Base-by-base conservation (phyloP, 2,329 filamentous ascomycete genomes). In the Colletotrichum chrysophilum region DNA sequence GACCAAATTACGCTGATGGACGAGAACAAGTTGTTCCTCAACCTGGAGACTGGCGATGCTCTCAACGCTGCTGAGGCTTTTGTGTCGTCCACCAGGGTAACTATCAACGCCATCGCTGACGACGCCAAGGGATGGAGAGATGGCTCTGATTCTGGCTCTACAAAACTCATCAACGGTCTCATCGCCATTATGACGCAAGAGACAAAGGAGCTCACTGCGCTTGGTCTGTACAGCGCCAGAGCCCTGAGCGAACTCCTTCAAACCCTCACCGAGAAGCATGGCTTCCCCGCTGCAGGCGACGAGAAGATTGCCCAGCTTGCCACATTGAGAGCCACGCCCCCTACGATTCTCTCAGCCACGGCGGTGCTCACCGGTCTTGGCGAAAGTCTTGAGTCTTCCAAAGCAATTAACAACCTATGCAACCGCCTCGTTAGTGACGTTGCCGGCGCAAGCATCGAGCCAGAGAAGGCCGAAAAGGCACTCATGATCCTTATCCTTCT, bases 381-480 rank as follows among this genome's bases (percentile, higher is more conserved):
- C 4, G 88, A 91, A 78, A 82, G 85, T 3, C 82, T 91, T 8
- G 84, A 86, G 5, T 81, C 86, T 0, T 91, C 89, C 1, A 90
- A 87, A 76, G 75, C 83, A 1, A 82, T 90, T 26, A 89, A 84
- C 70, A 91, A 85, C 66, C 87, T 93, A 55, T 90, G 88, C 80
- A 93, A 93, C 79, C 87, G 89, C 14, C 85, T 93, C 1, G 85
- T 93, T 36, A 93, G 91, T 78, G 91, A 93, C 76, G 79, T 92
- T n/a, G 87, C 90, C 1, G 90, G 88, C 8, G 86, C 88, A 1
- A 85, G 85, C 6, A 81, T 85, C 0, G 80, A 84, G 2, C 80
- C 84, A 1, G 85, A 87, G 12, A 88, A 88, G 74, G 87, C 84
- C 1, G 85, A 87, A 10, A 88, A 88, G 71, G 87, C 89, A 0